phyloP scores from a whole-genome alignment of 2,329 filamentous ascomycete species.

The Talaromyces marneffei region DNA sequence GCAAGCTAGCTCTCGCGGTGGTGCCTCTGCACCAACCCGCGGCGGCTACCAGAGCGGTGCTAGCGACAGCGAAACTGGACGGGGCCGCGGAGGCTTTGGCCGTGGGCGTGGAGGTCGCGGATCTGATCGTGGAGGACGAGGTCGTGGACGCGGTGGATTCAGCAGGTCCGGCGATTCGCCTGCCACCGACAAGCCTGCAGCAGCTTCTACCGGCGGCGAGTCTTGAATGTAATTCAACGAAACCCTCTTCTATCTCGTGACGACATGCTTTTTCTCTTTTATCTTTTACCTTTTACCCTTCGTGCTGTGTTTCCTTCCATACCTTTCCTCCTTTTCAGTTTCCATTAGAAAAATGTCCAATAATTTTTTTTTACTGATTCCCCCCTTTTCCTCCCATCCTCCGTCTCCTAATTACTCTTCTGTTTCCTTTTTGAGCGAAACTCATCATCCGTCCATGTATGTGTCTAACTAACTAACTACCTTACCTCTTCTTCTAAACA shows the following conservation, averaged over 20 bases:
- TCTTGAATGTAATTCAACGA: slow-evolving; percentile 19
- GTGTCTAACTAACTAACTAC: slow-evolving; percentile 4
- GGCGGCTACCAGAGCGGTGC: slow-evolving; percentile 83
- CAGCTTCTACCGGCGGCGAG: slow-evolving; percentile 28
- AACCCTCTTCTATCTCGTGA: slow-evolving; percentile 16
- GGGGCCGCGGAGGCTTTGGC: slow-evolving; percentile 52
- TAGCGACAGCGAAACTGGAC: slow-evolving; percentile 63
- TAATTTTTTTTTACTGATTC: slow-evolving; percentile 5
- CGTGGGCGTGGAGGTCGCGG: slow-evolving; percentile 54
- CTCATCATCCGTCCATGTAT: not conserved
- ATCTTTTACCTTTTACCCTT: slow-evolving; percentile 1
- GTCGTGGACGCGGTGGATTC: slow-evolving; percentile 36
- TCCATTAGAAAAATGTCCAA: slow-evolving; percentile 11
- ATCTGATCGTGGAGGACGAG: slow-evolving; percentile 27
- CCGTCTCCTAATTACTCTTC: slow-evolving; percentile 17
- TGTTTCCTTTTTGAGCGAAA: slow-evolving; percentile 18
- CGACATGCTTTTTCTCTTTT: slow-evolving; percentile 1
- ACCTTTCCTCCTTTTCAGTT: slow-evolving; percentile 13
- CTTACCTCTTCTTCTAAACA: not conserved
- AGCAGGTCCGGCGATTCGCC: slow-evolving; percentile 49
- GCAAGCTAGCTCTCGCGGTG: slow-evolving; percentile 55
- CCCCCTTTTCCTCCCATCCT: slow-evolving; percentile 1
- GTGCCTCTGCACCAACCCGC: slow-evolving; percentile 56
- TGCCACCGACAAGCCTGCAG: slow-evolving; percentile 28
- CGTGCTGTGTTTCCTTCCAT: not conserved